Base-by-base conservation (phyloP, 2,329 filamentous ascomycete genomes). In the Thermothelomyces thermophilus region DNA sequence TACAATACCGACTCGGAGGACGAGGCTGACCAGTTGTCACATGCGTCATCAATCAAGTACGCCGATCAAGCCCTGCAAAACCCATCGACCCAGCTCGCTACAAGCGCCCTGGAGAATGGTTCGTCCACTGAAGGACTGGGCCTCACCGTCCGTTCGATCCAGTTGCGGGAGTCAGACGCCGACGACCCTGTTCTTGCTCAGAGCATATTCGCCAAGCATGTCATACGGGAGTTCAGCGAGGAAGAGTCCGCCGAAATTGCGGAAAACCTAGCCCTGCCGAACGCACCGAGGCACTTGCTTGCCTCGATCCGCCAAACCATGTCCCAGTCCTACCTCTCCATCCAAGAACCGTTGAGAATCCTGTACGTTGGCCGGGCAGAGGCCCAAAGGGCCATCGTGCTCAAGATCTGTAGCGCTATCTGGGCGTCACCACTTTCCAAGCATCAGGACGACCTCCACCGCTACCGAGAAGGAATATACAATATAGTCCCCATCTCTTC, bases 401-500 rank as follows among this genome's bases (percentile, higher is more conserved):
- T 69, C 56, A 74, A 74, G 64, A 67, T 77, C 53, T 73, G 70
- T n/a, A 71, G 68, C 37, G 73, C 74, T 22, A 67, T 74, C 41
- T 69, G 69, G 52, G 71, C 69, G 10, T 72, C 70, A 9, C 62
- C 62, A 31, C 63, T 61, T 26, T 57, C 63, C 7, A 66, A 65
- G 33, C 58, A 61, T 34, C 57, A 60, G 46, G 59, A 61, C 47
- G 56, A 63, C 40, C 58, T 63, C 44, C 62, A 62, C 22, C 60
- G 62, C 9, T 62, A 66, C 41, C 59, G 61, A 14, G 72, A 72
- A 37, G 71, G 71, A 26, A 62, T 75, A 28, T 77, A 73, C 62
- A 77, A 74, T 60, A 73, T 77, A 37, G 70, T 77, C 39, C 73
- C 73, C 14, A 69, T 76, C 47, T 72, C 72, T 3, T 70, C 70